These are phyloP conservation scores for Tolypocladium cylindrosporum DNA, from an alignment of 2,329 filamentous ascomycete species.

Conservation along the genomic window DNA sequence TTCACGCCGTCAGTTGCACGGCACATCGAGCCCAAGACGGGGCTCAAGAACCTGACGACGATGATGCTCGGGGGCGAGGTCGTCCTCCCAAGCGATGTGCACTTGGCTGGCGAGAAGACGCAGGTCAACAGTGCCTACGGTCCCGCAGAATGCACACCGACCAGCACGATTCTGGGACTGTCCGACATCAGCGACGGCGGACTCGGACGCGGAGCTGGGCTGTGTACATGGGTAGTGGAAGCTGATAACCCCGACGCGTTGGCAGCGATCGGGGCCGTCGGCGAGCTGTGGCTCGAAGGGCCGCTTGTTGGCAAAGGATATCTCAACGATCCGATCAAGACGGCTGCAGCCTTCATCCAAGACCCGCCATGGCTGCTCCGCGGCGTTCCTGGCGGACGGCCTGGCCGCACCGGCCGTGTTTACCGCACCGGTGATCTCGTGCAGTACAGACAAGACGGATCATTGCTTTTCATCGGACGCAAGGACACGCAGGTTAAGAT, in stretches of 20 bases:
- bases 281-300: constrained; percentile 17
- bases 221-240: constrained; percentile 12
- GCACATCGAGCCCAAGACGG: constrained; percentile 2
- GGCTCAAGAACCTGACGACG: constrained; percentile 4
- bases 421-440: constrained; percentile 13
- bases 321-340: constrained; percentile 8
- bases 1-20: constrained; percentile 10
- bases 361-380: constrained; percentile 5
- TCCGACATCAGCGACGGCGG: not conserved
- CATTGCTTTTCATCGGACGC: constrained; percentile 32
- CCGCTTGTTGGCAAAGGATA: constrained; percentile 14
- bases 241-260: constrained; percentile 8
- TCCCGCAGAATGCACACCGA: constrained; percentile 11
- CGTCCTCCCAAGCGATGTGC: constrained; percentile 3
- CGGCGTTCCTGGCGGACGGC: constrained; percentile 1
- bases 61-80: constrained; percentile 9
- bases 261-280: constrained; percentile 10
- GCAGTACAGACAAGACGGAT: constrained; percentile 21
- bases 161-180: not conserved
- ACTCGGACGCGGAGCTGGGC: constrained; percentile 3
- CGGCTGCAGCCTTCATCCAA: constrained; percentile 2
- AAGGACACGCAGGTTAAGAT: constrained; percentile 48
- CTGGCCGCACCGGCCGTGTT: constrained; percentile 5
- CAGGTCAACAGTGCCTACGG: constrained; percentile 10
- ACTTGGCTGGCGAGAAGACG: constrained; percentile 4